Conservation (phyloP, 306 rosid genomes). For the Fagus crenata region DNA sequence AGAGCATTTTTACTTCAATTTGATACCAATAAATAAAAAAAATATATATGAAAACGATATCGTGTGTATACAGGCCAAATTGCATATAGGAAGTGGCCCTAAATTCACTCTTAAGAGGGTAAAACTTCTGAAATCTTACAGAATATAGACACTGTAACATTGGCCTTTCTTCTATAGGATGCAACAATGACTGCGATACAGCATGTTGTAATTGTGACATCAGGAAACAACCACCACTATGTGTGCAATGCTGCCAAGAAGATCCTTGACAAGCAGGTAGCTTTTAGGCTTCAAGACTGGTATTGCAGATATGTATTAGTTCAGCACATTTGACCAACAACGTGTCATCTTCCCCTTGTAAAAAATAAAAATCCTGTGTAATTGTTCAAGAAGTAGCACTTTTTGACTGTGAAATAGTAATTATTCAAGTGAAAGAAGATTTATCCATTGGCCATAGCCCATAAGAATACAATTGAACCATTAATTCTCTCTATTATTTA, state of each 20-base stretch:
- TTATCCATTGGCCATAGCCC: background rate
- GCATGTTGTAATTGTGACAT: slow-evolving; percentile 82
- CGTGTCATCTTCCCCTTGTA: background rate
- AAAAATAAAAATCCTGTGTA: background rate
- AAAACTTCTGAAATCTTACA: background rate
- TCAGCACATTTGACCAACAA: background rate
- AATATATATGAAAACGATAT: too few species aligned
- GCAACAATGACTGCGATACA: slow-evolving; percentile 78
- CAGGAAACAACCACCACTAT: slow-evolving; percentile 66
- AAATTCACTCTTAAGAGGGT: background rate
- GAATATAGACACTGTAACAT: background rate
- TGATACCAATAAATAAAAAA: background rate
- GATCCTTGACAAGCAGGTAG: slow-evolving; percentile 38
- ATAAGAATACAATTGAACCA: slow-evolving; percentile 2
- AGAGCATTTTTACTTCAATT: background rate
- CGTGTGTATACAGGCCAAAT: too few species aligned
- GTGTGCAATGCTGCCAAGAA: slow-evolving; percentile 74
- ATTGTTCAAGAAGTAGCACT: background rate
- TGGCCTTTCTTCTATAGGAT: slow-evolving; percentile 52
- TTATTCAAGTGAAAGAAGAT: background rate
- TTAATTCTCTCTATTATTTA: slow-evolving; percentile 16
- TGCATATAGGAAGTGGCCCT: too few species aligned
- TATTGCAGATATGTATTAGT: background rate
- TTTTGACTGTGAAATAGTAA: background rate
- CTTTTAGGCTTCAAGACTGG: background rate